Percentiles rank a stretch among this genome's conserved stretches.
phyloP scores from a whole-genome alignment of 2,329 filamentous ascomycete species.

The Penicillium expansum region DNA sequence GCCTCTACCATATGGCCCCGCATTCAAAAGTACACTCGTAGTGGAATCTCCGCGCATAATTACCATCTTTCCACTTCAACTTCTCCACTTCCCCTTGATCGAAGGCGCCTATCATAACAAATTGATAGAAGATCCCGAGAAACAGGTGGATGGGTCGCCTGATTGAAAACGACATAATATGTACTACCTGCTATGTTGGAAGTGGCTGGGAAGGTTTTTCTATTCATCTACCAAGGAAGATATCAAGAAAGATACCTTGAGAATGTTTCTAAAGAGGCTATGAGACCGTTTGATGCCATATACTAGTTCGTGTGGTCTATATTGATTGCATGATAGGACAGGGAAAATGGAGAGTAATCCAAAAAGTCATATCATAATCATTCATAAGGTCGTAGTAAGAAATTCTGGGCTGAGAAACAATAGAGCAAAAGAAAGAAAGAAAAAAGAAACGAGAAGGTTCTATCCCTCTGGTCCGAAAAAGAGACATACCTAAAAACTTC shows the following conservation, averaged over 20 bases:
- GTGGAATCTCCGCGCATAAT: background rate
- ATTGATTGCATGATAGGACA: background rate
- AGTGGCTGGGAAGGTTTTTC: background rate
- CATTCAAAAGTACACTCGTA: conserved; percentile 19
- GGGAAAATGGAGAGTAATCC: background rate
- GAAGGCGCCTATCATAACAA: background rate
- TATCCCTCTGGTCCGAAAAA: background rate
- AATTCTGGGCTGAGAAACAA: background rate
- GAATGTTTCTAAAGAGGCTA: too few species aligned
- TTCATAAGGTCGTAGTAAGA: conserved; percentile 2
- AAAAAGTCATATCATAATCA: background rate
- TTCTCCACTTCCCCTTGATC: background rate
- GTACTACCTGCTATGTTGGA: background rate
- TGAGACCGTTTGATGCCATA: background rate
- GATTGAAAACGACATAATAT: background rate
- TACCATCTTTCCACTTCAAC: background rate
- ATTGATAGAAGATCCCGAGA: background rate
- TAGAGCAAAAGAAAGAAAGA: background rate
- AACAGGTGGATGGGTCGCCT: background rate
- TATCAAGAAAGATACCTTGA: background rate
- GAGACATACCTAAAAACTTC: background rate
- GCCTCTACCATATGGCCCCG: conserved; percentile 19
- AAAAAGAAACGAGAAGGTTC: background rate
- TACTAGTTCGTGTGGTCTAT: background rate
- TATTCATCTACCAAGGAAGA: background rate